Evolutionary conservation across 768 basidiomycete genomes (phyloP), one percentile per base, ranked within the genome.

Genomic region (Hericium rajendrae): DNA sequence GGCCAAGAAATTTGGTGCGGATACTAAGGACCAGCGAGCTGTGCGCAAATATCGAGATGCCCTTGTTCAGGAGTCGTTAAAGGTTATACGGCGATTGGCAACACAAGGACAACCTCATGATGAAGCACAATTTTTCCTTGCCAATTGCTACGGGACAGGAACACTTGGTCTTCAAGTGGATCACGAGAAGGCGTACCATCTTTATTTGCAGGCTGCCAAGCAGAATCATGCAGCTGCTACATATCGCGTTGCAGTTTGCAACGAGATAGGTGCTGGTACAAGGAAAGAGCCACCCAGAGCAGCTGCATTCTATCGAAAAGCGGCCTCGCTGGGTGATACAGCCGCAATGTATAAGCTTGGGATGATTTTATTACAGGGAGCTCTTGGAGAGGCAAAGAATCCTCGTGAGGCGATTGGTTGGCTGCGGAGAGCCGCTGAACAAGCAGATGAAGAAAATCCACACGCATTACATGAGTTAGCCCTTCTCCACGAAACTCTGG

Each of bases 321-420:
- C 97, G 4, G 94, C 94, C 9, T 93, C 93, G 1, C 75, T 98
- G 38, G 94, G 94, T 18, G 97, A 98, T 69, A 97, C 95, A 0
- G 85, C 95, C 26, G 97, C 94, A 3, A 99, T 98, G 97, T 98
- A 97, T 76, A 98, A 98, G 71, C 83, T 99, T n/a, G 94, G 94
- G n/a, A 94, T 97, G 87, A 89, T 97, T 61, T 78, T 97, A 32
- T 77, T 98, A 20, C 82, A 90, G 38, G 95, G 94, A 11, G 72
- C 83, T 15, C 78, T 97, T 4, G 87, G 84, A 24, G 91, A 94
- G 69, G 82, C 78, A 56, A 84, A 81, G 61, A 97, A 97, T 68
- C 84, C 84, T 1, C 83, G 94, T 37, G 97, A 99, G 68, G 94
- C 94, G 6, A 82, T 95, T 62, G 86, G 84, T 57, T 99, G 97